These are phyloP conservation scores for Pleurotus sapidus DNA, from an alignment of 768 basidiomycete genomes.

Conservation along the genomic window DNA sequence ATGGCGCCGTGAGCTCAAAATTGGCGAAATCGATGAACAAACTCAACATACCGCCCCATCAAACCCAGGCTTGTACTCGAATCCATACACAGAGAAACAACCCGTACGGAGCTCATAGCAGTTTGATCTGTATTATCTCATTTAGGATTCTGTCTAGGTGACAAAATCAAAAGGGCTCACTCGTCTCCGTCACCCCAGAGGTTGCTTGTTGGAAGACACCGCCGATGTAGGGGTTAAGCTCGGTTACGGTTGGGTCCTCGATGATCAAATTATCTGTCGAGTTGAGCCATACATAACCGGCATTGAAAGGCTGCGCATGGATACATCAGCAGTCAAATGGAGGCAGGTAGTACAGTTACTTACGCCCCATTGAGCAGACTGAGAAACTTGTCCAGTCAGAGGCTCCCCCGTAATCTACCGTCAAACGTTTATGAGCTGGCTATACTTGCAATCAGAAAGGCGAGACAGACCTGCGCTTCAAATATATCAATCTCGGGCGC, in stretches of 20 bases:
- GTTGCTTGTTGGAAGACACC: constrained; percentile 83
- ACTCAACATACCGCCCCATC: constrained; percentile 45
- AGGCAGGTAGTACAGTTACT: constrained; percentile 22
- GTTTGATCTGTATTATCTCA: constrained; percentile 43
- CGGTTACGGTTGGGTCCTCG: constrained; percentile 43
- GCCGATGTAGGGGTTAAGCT: constrained; percentile 67
- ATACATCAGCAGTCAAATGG: constrained; percentile 3
- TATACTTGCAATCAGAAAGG: background rate
- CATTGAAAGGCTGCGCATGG: constrained; percentile 66
- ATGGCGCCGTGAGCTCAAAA: constrained; percentile 1
- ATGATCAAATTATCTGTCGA: constrained; percentile 57
- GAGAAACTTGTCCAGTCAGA: constrained; percentile 61
- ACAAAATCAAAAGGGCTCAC: constrained; percentile 26
- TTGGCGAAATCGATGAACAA: background rate
- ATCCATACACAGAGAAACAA: constrained; percentile 74
- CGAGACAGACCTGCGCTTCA: constrained; percentile 63
- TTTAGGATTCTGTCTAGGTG: too few species aligned
- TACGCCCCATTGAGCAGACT: constrained; percentile 82
- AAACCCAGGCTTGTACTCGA: constrained; percentile 74
- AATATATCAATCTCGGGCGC: constrained; percentile 92
- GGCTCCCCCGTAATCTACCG: constrained; percentile 29
- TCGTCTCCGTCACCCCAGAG: constrained; percentile 63
- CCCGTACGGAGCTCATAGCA: constrained; percentile 59
- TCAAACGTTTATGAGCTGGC: background rate
- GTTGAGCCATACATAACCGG: constrained; percentile 68